Evolutionary conservation across 1,284 basidiomycete genomes (phyloP).

Genomic region (Apiotrichum montevideense): DNA sequence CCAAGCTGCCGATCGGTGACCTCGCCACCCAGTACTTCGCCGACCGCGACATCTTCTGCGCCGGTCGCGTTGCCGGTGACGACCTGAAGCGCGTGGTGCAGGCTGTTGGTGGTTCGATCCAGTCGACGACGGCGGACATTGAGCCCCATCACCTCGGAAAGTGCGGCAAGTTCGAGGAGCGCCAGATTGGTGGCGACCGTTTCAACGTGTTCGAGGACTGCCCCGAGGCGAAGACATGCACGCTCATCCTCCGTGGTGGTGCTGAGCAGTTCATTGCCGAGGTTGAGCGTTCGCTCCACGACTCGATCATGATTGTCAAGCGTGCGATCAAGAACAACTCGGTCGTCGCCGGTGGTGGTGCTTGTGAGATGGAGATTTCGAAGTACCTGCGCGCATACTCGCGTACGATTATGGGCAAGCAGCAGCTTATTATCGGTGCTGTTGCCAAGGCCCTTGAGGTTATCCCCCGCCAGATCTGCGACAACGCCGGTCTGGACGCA

Average conservation of each 20-base stretch:
- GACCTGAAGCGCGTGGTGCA: slow-evolving; percentile 93
- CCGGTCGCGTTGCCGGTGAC: slow-evolving; percentile 84
- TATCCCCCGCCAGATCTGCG: slow-evolving; percentile 96
- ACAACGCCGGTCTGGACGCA: slow-evolving; percentile 96
- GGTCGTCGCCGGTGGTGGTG: slow-evolving; percentile 95
- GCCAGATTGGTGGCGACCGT: slow-evolving; percentile 92
- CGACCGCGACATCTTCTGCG: slow-evolving; percentile 98
- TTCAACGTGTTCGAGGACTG: slow-evolving; percentile 96
- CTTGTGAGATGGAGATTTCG: slow-evolving; percentile 98
- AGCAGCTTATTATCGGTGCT: slow-evolving; percentile 88
- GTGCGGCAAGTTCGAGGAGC: slow-evolving; percentile 88
- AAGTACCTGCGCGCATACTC: slow-evolving; percentile 86
- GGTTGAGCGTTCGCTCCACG: slow-evolving; percentile 93
- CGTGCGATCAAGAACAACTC: slow-evolving; percentile 92
- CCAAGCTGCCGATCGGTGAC: slow-evolving; percentile 97
- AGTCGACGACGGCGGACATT: slow-evolving; percentile 94
- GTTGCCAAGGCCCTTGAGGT: slow-evolving; percentile 96
- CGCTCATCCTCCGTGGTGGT: slow-evolving; percentile 89
- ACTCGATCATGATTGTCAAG: slow-evolving; percentile 99
- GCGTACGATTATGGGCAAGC: slow-evolving; percentile 89
- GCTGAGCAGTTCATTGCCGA: slow-evolving; percentile 99
- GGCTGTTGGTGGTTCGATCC: slow-evolving; percentile 90
- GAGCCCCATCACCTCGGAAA: slow-evolving; percentile 81
- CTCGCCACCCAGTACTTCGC: slow-evolving; percentile 99
- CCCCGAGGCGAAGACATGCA: slow-evolving; percentile 94